A percentile compares a stretch with the other conserved stretches of the same genome.
These are phyloP conservation scores for Chondrus crispus DNA, from an alignment of 23 red algal species.

Conservation along the genomic window DNA sequence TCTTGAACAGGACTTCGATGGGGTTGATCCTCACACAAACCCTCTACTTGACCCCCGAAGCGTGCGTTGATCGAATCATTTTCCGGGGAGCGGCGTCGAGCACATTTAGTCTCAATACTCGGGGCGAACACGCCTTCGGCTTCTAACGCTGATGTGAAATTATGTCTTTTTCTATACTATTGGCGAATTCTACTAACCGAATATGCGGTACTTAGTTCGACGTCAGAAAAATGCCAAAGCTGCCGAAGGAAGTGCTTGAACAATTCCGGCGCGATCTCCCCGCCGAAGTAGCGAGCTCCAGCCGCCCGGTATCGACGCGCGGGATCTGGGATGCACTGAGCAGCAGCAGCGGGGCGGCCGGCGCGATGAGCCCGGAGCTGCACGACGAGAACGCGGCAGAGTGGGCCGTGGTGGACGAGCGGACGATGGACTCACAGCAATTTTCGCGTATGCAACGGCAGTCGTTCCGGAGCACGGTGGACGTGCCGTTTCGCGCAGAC, in stretches of 20 bases:
- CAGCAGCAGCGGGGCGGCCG: background rate
- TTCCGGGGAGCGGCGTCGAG: too few relatives aligned
- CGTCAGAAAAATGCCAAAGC: background rate
- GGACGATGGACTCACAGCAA: background rate
- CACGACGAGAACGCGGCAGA: background rate
- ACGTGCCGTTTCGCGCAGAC: background rate
- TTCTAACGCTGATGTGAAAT: background rate
- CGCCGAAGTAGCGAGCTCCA: slow-evolving; percentile 6
- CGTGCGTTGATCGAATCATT: slow-evolving; percentile 36
- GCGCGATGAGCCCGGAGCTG: slow-evolving; percentile 6
- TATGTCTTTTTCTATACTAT: background rate
- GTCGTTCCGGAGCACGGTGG: background rate
- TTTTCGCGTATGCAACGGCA: background rate
- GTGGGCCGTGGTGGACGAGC: slow-evolving; percentile 29
- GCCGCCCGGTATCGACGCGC: slow-evolving; percentile 33
- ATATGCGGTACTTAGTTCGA: slow-evolving; percentile 18
- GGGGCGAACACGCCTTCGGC: background rate
- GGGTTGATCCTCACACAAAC: slow-evolving; percentile 11
- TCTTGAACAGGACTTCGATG: background rate
- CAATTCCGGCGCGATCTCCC: slow-evolving; percentile 43
- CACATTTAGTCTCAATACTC: background rate
- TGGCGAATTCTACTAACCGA: background rate
- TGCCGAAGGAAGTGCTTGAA: slow-evolving; percentile 3
- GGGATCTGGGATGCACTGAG: slow-evolving; percentile 31
- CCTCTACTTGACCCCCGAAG: slow-evolving; percentile 49